A percentile compares a stretch with the other conserved stretches of the same genome.
Evolutionary conservation across 352 stramenopile species (phyloP).

Genomic region (Pythium periplocum): DNA sequence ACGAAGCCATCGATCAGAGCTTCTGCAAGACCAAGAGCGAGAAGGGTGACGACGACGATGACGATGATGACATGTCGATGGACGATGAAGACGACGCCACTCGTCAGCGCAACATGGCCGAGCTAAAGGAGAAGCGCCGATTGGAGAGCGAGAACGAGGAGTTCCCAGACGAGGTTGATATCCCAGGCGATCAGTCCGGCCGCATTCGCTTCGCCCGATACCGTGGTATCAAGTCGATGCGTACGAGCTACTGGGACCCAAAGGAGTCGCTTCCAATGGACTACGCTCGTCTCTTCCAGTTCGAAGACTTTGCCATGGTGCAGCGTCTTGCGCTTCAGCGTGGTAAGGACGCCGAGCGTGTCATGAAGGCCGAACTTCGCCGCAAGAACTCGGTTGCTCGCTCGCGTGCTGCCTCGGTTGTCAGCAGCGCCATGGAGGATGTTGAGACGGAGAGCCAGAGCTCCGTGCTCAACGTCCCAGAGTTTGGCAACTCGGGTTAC

Average conservation of each 20-base stretch:
- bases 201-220: constrained; percentile 87
- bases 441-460: constrained; percentile 44
- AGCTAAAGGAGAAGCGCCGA: constrained; percentile 78
- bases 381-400: constrained; percentile 44
- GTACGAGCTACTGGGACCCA: constrained; percentile 95
- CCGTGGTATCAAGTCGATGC: constrained; percentile 95
- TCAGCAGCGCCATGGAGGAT: constrained; percentile 65
- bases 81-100: constrained; percentile 62
- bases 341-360: constrained; percentile 66
- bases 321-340: constrained; percentile 90
- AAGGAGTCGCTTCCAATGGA: constrained; percentile 98
- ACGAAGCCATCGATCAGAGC: constrained; percentile 58
- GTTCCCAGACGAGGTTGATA: constrained; percentile 95
- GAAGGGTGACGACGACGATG: constrained; percentile 42
- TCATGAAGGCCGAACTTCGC: constrained; percentile 58
- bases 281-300: constrained; percentile 97
- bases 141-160: constrained; percentile 90
- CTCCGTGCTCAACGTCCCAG: constrained; percentile 27
- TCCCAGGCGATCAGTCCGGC: constrained; percentile 47
- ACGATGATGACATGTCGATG: constrained; percentile 75
- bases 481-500: constrained; percentile 79
- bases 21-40: constrained; percentile 72
- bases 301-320: constrained; percentile 93
- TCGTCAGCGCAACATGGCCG: constrained; percentile 27
- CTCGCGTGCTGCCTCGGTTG: constrained; percentile 53